These are phyloP conservation scores for Russula sp. DNA, from an alignment of 768 basidiomycete species.

Conservation along the genomic window DNA sequence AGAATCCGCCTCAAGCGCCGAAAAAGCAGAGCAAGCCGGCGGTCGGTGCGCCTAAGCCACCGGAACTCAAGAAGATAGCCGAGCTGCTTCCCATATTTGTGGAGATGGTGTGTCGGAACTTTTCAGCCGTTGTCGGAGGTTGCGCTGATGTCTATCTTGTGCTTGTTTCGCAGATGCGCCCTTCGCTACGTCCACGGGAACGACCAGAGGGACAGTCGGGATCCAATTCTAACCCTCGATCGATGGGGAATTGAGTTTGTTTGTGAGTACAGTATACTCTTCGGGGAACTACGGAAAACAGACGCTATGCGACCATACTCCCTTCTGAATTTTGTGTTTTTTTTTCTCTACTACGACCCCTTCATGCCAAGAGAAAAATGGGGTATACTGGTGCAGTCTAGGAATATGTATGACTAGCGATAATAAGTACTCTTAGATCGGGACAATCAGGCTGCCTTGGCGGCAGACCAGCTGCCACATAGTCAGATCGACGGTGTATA, in stretches of 20 bases:
- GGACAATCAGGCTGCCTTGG: slow-evolving; percentile 10
- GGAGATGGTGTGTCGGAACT: slow-evolving; percentile 70
- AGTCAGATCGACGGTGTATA: slow-evolving; percentile 28
- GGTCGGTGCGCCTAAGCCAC: slow-evolving; percentile 55
- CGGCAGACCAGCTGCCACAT: slow-evolving; percentile 28
- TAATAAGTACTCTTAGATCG: slow-evolving; percentile 24
- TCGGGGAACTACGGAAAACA: slow-evolving; percentile 3
- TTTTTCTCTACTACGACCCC: slow-evolving; percentile 15
- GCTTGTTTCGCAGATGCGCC: slow-evolving; percentile 22
- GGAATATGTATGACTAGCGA: slow-evolving; percentile 21
- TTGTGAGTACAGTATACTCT: not conserved
- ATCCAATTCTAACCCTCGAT: not conserved
- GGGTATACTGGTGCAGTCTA: slow-evolving; percentile 28
- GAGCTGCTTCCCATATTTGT: slow-evolving; percentile 82
- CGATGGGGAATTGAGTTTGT: not conserved
- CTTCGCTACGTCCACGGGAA: slow-evolving; percentile 18
- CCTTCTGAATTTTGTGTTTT: slow-evolving; percentile 8
- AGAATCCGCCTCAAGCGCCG: slow-evolving; percentile 23
- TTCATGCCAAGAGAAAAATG: slow-evolving; percentile 12
- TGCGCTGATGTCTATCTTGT: not conserved
- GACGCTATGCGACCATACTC: slow-evolving; percentile 4
- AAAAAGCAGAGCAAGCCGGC: slow-evolving; percentile 42
- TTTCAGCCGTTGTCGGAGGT: not conserved
- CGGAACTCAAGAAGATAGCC: slow-evolving; percentile 76
- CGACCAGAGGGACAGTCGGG: not conserved